Conservation (phyloP, 2,329 filamentous ascomycete genomes). For the Claviceps digitariae region DNA sequence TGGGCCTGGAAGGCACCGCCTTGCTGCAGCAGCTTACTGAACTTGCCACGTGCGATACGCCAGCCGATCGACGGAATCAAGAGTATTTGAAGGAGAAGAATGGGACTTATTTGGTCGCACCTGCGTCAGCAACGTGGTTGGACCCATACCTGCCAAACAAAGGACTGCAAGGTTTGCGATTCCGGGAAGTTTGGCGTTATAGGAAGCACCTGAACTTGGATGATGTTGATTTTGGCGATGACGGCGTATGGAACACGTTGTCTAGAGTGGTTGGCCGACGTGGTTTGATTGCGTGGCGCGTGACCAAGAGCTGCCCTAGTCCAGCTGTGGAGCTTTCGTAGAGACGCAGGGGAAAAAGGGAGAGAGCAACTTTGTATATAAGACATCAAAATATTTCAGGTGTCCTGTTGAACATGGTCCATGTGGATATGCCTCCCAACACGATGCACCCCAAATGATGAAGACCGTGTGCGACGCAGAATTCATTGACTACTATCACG, state of each 20-base stretch:
- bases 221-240: slow-evolving; percentile 66
- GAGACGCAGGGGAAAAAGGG: neutral
- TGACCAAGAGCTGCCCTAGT: slow-evolving; percentile 44
- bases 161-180: slow-evolving; percentile 43
- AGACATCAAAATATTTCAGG: neutral
- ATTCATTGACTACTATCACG: neutral
- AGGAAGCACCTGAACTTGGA: slow-evolving; percentile 60
- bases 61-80: slow-evolving; percentile 38
- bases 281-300: slow-evolving; percentile 48
- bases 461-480: neutral
- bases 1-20: slow-evolving; percentile 50
- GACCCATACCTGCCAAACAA: slow-evolving; percentile 49
- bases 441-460: neutral
- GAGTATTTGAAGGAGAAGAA: slow-evolving; percentile 47
- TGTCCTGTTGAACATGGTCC: neutral
- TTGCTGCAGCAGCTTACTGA: slow-evolving; percentile 45
- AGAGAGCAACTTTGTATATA: neutral
- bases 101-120: slow-evolving; percentile 59
- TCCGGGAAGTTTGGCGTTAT: slow-evolving; percentile 59
- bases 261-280: slow-evolving; percentile 51
- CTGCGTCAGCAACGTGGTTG: slow-evolving; percentile 56
- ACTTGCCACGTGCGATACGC: slow-evolving; percentile 49
- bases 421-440: neutral
- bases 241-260: slow-evolving; percentile 61
- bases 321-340: neutral